Conservation (phyloP, 2,329 filamentous ascomycete genomes). For the Phoma sp. region DNA sequence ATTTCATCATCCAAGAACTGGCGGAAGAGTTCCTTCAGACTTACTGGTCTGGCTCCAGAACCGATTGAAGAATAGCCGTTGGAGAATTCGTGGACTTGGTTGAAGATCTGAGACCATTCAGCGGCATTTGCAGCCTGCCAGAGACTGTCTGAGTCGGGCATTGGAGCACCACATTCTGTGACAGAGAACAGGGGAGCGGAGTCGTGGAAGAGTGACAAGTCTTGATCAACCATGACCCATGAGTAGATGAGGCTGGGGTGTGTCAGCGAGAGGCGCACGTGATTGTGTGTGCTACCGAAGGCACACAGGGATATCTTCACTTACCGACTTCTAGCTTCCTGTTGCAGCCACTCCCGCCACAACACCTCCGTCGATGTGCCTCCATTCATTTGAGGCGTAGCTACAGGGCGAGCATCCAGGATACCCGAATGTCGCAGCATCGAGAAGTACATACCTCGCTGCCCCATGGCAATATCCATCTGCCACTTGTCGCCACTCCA, state of each 20-base stretch:
- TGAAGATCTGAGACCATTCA: conserved; percentile 67
- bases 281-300: conserved; percentile 21
- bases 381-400: conserved; percentile 56
- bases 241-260: conserved; percentile 70
- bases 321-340: conserved; percentile 69
- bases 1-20: conserved; percentile 72
- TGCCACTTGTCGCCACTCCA: conserved; percentile 82
- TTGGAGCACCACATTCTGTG: conserved; percentile 69
- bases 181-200: conserved; percentile 63
- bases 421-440: conserved; percentile 76
- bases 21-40: conserved; percentile 71
- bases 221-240: conserved; percentile 78
- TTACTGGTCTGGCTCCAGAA: conserved; percentile 62
- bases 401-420: conserved; percentile 62
- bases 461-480: conserved; percentile 79
- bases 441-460: conserved; percentile 75
- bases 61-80: conserved; percentile 62
- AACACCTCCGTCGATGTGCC: conserved; percentile 56
- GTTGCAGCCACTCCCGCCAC: conserved; percentile 71
- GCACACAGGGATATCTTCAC: conserved; percentile 33
- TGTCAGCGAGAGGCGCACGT: conserved; percentile 36
- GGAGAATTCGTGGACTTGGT: conserved; percentile 64
- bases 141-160: conserved; percentile 68
- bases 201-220: conserved; percentile 56
- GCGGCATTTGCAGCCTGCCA: conserved; percentile 67